A percentile compares a stretch with the other conserved stretches of the same genome.
Evolutionary conservation across 176 grass and related monocot genomes (phyloP).

Genomic region (Aegilops bicornis): DNA sequence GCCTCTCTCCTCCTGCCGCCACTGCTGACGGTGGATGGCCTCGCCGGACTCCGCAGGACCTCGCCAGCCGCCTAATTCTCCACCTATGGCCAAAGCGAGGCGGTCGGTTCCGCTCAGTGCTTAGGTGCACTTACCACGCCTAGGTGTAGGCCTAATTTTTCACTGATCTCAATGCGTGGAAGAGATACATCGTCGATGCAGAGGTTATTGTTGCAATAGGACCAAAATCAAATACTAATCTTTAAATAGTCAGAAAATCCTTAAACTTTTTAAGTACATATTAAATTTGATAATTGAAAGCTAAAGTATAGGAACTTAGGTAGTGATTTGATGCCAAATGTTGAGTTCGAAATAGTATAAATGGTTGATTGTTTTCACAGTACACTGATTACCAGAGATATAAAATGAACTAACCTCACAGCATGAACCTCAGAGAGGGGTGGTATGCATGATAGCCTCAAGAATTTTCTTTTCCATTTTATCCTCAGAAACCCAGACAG

Average conservation of each 20-base stretch:
- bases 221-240: not conserved
- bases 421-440: conserved; percentile 32
- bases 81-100: too few relatives aligned
- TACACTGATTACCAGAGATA: not conserved
- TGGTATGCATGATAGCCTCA: conserved; percentile 35
- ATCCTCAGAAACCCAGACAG: conserved; percentile 61
- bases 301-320: not conserved
- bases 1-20: too few relatives aligned
- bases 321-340: not conserved
- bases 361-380: not conserved
- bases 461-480: conserved; percentile 52
- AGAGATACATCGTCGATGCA: not conserved
- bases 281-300: not conserved
- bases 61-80: too few relatives aligned
- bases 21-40: too few relatives aligned
- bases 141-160: too few relatives aligned
- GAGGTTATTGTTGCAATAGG: not conserved
- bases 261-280: not conserved
- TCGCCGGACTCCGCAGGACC: too few relatives aligned
- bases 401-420: conserved; percentile 15
- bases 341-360: not conserved
- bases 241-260: not conserved
- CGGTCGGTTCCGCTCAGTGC: too few relatives aligned
- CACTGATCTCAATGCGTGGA: not conserved
- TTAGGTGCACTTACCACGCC: too few relatives aligned